A percentile compares a stretch with the other conserved stretches of the same genome.
phyloP scores from a whole-genome alignment of 805 yeast species.

The Metschnikowia amazonensis region DNA sequence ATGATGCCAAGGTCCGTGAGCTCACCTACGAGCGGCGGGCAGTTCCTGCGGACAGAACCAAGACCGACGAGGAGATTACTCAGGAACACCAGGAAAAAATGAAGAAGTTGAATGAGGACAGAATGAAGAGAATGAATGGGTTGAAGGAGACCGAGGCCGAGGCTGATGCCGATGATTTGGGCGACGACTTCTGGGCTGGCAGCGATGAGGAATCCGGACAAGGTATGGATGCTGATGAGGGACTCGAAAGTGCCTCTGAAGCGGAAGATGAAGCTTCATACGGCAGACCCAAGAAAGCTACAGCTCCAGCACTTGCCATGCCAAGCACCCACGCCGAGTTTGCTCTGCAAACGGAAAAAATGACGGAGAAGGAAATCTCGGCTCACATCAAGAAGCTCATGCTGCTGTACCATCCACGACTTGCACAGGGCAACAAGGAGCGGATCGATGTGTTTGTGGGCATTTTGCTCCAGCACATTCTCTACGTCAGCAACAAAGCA shows the following conservation, averaged over 20 bases:
- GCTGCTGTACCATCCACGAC: slow-evolving; percentile 64
- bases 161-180: slow-evolving; percentile 63
- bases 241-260: slow-evolving; percentile 43
- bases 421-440: slow-evolving; percentile 79
- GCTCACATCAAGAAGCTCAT: slow-evolving; percentile 53
- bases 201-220: slow-evolving; percentile 56
- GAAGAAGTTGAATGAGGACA: slow-evolving; percentile 61
- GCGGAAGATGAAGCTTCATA: slow-evolving; percentile 32
- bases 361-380: slow-evolving; percentile 42
- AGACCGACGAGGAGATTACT: slow-evolving; percentile 67
- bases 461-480: slow-evolving; percentile 59
- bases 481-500: slow-evolving; percentile 36
- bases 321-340: slow-evolving; percentile 32
- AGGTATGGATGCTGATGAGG: slow-evolving; percentile 57
- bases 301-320: slow-evolving; percentile 22
- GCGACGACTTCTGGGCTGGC: slow-evolving; percentile 64
- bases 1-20: slow-evolving; percentile 64
- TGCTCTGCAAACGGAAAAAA: slow-evolving; percentile 26
- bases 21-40: slow-evolving; percentile 70
- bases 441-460: slow-evolving; percentile 60
- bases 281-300: slow-evolving; percentile 12
- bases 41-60: slow-evolving; percentile 77
- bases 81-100: slow-evolving; percentile 58
- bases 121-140: slow-evolving; percentile 74
- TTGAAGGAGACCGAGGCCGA: slow-evolving; percentile 43